phyloP scores from a whole-genome alignment of 2,329 filamentous ascomycete genomes.

The Ramularia collo-cygni region DNA sequence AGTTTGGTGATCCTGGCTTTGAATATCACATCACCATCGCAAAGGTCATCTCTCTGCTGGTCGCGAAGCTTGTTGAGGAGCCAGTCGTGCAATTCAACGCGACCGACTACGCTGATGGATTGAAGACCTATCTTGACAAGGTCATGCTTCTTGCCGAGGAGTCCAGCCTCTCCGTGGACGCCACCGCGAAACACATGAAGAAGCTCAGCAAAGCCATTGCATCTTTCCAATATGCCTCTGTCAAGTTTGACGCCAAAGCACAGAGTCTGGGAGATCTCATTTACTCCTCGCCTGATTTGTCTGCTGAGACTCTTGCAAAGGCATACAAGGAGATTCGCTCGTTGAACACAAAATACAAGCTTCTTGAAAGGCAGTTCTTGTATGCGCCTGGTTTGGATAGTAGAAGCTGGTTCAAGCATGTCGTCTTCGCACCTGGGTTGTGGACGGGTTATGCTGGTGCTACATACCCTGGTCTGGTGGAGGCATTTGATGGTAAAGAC shows the following conservation, averaged over 20 bases:
- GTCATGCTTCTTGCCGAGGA: conserved; percentile 32
- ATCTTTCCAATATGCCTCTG: conserved; percentile 43
- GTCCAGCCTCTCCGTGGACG: conserved; percentile 17
- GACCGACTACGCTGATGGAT: conserved; percentile 38
- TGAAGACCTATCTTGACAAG: conserved; percentile 37
- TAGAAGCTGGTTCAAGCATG: conserved; percentile 86
- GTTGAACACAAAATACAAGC: conserved; percentile 77
- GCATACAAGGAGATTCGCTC: conserved; percentile 43
- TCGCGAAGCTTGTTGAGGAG: conserved; percentile 41
- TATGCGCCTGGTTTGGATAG: conserved; percentile 70
- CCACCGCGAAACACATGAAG: conserved; percentile 33
- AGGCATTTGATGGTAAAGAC: conserved; percentile 47
- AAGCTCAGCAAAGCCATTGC: conserved; percentile 44
- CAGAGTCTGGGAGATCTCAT: conserved; percentile 22
- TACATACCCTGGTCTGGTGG: conserved; percentile 58
- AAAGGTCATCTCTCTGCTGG: conserved; percentile 40
- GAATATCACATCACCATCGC: conserved; percentile 50
- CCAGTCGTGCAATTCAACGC: conserved; percentile 43
- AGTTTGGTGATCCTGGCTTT: conserved; percentile 61
- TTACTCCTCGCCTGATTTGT: conserved; percentile 38
- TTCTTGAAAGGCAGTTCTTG: conserved; percentile 72
- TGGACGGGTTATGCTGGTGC: conserved; percentile 87
- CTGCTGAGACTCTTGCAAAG: conserved; percentile 43
- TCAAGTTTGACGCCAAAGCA: conserved; percentile 47
- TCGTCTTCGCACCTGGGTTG: conserved; percentile 82